Base-by-base conservation (phyloP, 306 rosid genomes). In the Vigna nakashimae region DNA sequence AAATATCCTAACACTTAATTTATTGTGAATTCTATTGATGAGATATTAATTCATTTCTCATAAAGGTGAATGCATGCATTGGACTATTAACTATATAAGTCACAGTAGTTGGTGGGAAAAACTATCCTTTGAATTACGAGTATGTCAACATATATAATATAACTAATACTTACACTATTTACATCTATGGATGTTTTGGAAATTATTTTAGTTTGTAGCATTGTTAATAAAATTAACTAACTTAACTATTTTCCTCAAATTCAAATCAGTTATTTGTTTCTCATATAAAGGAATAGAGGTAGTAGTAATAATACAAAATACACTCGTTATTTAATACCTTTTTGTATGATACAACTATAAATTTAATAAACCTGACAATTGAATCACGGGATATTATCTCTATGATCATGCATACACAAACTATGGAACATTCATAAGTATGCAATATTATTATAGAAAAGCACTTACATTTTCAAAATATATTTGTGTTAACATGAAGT, bases 321-420 rank as follows among this genome's bases (percentile, higher is more conserved):
- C 17, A 64, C 63, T 49, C 79, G 5, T 20, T 4, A 76, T 65
- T 22, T 16, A 38, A 51, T 24, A 15, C n/a, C 10, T 5, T 32
- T 36, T 36, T 51, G 73, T 64, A 38, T 6, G 13, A 42, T 9
- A 0, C 10, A 42, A 18, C 9, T 2, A 42, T 14, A n/a, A 24
- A 66, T 40, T 18, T 17, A 36, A 30, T 11, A 28, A 45, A 46
- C 46, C 60, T 74, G 46, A 43, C 56, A 1, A 4, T 59, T 59
- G 32, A 45, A 74, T 22, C 28, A 16, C 30, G 26, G 12, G 70
- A 46, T 5, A 46, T 30, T 42, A 26, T 43, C n/a, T 24, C 46
- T 16, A 73, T 42, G 56, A 43, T 42, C 32, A 59, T 26, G 68
- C 28, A 73, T 56, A 40, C 53, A 24, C 26, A 72, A 18, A 40